These are phyloP conservation scores for Pseudogymnoascus sp. DNA, from an alignment of 2,329 filamentous ascomycete genomes.

Conservation along the genomic window DNA sequence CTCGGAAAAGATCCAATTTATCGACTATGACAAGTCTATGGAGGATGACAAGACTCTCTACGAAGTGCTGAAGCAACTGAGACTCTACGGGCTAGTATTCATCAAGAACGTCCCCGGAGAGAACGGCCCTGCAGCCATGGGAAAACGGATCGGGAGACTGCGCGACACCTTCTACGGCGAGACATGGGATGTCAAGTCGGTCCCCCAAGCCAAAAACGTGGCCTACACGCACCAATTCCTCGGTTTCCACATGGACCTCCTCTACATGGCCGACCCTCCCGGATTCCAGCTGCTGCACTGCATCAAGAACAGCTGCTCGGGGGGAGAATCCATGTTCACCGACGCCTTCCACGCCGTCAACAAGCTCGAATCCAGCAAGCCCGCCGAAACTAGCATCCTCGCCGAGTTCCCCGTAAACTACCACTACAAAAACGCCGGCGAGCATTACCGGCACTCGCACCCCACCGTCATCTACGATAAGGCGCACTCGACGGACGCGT, in stretches of 20 bases:
- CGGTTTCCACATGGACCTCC: slow-evolving; percentile 85
- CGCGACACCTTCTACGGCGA: slow-evolving; percentile 85
- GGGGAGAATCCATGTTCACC: slow-evolving; percentile 80
- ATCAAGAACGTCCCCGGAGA: slow-evolving; percentile 66
- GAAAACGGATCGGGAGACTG: slow-evolving; percentile 65
- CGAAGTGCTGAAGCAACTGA: slow-evolving; percentile 54
- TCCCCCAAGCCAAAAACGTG: slow-evolving; percentile 80
- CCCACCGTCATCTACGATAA: slow-evolving; percentile 43
- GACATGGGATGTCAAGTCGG: slow-evolving; percentile 82
- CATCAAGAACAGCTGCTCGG: slow-evolving; percentile 68
- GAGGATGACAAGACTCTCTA: slow-evolving; percentile 48
- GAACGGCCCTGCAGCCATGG: slow-evolving; percentile 59
- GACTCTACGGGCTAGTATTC: slow-evolving; percentile 66
- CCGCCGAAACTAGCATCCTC: slow-evolving; percentile 33
- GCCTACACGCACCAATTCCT: slow-evolving; percentile 80
- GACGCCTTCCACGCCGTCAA: slow-evolving; percentile 61
- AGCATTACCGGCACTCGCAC: slow-evolving; percentile 54
- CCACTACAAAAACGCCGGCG: slow-evolving; percentile 59
- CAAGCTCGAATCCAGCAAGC: slow-evolving; percentile 28
- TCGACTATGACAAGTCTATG: slow-evolving; percentile 70
- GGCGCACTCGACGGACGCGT: neutral
- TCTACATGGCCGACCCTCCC: slow-evolving; percentile 76
- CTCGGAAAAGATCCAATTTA: slow-evolving; percentile 43
- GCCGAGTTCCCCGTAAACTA: slow-evolving; percentile 45
- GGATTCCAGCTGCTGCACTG: slow-evolving; percentile 86